Evolutionary conservation across 768 basidiomycete genomes (phyloP).

Genomic region (Suillus alpinus): DNA sequence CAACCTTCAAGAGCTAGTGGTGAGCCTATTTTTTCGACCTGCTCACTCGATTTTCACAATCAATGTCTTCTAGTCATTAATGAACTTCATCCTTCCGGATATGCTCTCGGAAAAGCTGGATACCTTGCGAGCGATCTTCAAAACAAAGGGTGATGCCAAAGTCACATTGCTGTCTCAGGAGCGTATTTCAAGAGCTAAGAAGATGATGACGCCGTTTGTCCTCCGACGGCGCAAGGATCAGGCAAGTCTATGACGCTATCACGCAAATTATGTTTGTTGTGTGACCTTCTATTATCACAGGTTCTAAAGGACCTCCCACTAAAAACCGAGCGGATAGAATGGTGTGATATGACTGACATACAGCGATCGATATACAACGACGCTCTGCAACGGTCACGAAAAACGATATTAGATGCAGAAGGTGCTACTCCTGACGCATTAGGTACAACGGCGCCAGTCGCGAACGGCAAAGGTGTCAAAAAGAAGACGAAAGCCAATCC

Average conservation of each 20-base stretch:
- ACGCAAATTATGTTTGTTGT: background rate
- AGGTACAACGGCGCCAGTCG: conserved; percentile 29
- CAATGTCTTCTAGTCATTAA: conserved; percentile 65
- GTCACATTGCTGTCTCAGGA: conserved; percentile 87
- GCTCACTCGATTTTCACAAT: conserved; percentile 10
- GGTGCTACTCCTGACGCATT: conserved; percentile 24
- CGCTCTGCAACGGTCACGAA: conserved; percentile 79
- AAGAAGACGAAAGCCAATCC: conserved; percentile 31
- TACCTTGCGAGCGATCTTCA: conserved; percentile 91
- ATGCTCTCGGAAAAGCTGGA: conserved; percentile 78
- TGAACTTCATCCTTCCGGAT: conserved; percentile 96
- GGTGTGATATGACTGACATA: conserved; percentile 87
- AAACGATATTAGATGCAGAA: conserved; percentile 61
- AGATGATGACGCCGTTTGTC: conserved; percentile 99
- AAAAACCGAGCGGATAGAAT: conserved; percentile 91
- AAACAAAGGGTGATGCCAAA: conserved; percentile 90
- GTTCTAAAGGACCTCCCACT: conserved; percentile 91
- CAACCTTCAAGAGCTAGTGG: conserved; percentile 86
- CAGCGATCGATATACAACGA: conserved; percentile 86
- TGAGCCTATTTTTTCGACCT: conserved; percentile 36
- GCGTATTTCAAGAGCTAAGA: conserved; percentile 92
- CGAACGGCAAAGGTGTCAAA: conserved; percentile 24
- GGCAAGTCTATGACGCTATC: conserved; percentile 35
- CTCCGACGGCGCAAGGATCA: conserved; percentile 96
- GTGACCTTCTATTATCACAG: conserved; percentile 34